Conservation (phyloP, 192 early-diverging fungal species). For the Gigaspora rosea region DNA sequence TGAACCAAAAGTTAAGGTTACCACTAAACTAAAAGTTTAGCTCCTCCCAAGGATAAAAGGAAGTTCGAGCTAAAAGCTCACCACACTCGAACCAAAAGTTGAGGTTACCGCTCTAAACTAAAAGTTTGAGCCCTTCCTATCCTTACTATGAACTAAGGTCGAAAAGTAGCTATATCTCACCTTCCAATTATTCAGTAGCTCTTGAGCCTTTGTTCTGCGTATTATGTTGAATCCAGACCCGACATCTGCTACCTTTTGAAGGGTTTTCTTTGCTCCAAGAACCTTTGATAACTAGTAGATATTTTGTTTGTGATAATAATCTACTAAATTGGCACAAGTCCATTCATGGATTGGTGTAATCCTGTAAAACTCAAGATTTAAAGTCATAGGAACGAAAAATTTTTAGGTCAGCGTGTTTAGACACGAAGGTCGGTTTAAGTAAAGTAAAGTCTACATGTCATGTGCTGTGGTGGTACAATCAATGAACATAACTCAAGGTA, state of each 20-base stretch:
- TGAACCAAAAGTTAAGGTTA: constrained; percentile 27
- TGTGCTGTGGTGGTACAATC: too few species aligned
- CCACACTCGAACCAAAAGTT: constrained; percentile 17
- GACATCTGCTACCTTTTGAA: not conserved
- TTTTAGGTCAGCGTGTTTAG: too few species aligned
- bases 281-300: constrained; percentile 18
- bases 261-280: constrained; percentile 6
- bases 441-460: too few species aligned
- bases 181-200: constrained; percentile 24
- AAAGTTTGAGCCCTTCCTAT: constrained; percentile 23
- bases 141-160: constrained; percentile 24
- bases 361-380: constrained; percentile 5
- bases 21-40: constrained; percentile 13
- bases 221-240: not conserved
- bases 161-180: constrained; percentile 19
- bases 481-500: too few species aligned
- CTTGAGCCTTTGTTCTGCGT: constrained; percentile 22
- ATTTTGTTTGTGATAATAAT: constrained; percentile 26
- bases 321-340: constrained; percentile 20
- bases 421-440: too few species aligned
- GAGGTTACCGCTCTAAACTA: constrained; percentile 18
- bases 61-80: constrained; percentile 28
- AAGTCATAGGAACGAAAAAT: not conserved
- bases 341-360: constrained; percentile 17
- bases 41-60: constrained; percentile 10